These are phyloP conservation scores for Dothidotthia symphoricarpi DNA, from an alignment of 2,329 filamentous ascomycete genomes.

Conservation along the genomic window DNA sequence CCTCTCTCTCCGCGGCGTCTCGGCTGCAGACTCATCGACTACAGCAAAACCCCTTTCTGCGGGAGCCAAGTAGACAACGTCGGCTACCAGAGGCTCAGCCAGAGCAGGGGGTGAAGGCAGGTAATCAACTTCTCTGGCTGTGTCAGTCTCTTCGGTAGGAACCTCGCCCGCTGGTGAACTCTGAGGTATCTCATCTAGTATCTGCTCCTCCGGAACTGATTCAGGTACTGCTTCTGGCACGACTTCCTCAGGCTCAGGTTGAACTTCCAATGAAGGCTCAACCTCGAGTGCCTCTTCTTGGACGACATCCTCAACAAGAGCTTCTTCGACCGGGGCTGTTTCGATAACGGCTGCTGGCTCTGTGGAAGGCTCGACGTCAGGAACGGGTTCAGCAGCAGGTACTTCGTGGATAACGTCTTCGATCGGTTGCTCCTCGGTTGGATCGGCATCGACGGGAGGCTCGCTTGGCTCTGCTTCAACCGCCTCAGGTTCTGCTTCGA, in stretches of 20 bases:
- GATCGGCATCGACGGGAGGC: not conserved
- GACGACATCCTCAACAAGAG: not conserved
- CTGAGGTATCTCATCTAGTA: not conserved
- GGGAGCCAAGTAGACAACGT: conserved; percentile 4
- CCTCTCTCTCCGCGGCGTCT: conserved; percentile 25
- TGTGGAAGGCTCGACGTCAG: not conserved
- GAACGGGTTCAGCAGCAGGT: not conserved
- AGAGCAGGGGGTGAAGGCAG: not conserved
- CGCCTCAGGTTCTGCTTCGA: not conserved
- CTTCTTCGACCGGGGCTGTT: not conserved
- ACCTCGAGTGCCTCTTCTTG: not conserved
- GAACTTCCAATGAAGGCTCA: not conserved
- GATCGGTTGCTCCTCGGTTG: no score
- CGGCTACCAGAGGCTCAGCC: not conserved
- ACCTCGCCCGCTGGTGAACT: not conserved
- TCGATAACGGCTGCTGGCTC: conserved; percentile 1
- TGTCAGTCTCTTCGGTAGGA: not conserved
- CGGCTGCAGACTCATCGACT: conserved; percentile 20
- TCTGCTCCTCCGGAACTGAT: not conserved
- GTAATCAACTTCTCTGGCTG: conserved; percentile 3
- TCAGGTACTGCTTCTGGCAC: conserved; percentile 2
- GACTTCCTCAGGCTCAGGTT: not conserved
- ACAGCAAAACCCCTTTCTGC: conserved; percentile 30
- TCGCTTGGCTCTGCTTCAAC: not conserved
- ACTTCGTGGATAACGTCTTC: no score